A percentile compares a stretch with the other conserved stretches of the same genome.
Conservation (phyloP, 192 early-diverging fungal species). For the Coemansia sp. region DNA sequence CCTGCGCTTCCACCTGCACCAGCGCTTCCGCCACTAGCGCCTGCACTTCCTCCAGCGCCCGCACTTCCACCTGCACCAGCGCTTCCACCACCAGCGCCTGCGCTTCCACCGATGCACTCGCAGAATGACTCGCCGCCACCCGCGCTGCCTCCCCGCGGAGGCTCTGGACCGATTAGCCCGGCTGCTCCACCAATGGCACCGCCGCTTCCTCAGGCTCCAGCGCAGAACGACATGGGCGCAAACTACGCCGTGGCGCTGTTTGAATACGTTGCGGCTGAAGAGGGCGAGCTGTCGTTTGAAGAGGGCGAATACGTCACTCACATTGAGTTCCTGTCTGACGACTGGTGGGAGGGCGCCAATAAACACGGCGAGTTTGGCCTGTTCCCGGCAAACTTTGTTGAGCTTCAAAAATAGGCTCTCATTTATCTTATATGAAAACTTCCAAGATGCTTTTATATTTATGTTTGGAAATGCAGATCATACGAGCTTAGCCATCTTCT, state of each 20-base stretch:
- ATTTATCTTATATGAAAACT: neutral
- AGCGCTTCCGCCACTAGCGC: conserved; percentile 9
- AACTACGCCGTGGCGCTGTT: conserved; percentile 66
- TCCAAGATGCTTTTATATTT: neutral
- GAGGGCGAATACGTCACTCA: conserved; percentile 74
- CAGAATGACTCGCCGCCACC: neutral
- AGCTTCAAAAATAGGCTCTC: conserved; percentile 6
- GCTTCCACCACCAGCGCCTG: conserved; percentile 12
- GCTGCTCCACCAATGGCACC: conserved; percentile 21
- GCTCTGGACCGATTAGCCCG: conserved; percentile 10
- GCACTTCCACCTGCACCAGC: conserved; percentile 3
- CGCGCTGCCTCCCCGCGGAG: conserved; percentile 13
- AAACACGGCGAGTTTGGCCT: conserved; percentile 60
- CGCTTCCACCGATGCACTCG: conserved; percentile 8
- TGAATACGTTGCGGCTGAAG: conserved; percentile 84
- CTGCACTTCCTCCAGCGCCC: conserved; percentile 1
- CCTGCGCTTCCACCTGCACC: neutral
- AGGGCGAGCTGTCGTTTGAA: conserved; percentile 81
- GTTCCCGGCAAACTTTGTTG: conserved; percentile 71
- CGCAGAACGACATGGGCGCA: conserved; percentile 25
- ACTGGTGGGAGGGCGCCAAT: conserved; percentile 89
- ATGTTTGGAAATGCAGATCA: conserved; percentile 77
- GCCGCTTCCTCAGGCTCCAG: conserved; percentile 14
- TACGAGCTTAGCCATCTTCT: conserved; percentile 77
- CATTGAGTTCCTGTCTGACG: conserved; percentile 80